Evolutionary conservation across 495 filamentous ascomycete genomes (phyloP), one percentile per base, ranked within the genome.

Genomic region (Podospora pseudoanserina): DNA sequence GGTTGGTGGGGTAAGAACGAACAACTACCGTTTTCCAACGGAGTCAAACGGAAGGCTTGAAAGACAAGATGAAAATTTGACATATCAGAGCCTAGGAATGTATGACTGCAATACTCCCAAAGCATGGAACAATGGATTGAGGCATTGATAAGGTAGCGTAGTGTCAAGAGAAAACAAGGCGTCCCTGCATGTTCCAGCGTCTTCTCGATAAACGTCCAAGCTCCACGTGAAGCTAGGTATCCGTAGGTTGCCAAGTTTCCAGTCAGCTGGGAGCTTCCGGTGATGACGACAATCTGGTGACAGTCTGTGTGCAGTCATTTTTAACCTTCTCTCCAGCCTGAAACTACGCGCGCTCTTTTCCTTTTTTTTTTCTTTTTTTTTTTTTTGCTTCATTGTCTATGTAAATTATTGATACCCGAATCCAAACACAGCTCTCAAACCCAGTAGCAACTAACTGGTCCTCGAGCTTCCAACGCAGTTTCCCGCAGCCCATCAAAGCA

Each of bases 261-360:
- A 49, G 39, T 49, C 39, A 49, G 39, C 39, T 49, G 59, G 30
- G 61, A 63, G 61, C 61, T 63, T 49, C 18, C 28, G 30, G 55
- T 20, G n/a, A 63, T 63, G 61, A 63, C 61, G 61, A 63, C 61
- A 63, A 63, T 39, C 27, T 28, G 32, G n/a, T 58, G 55, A 58
- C n/a, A 26, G 23, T 7, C n/a, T 58, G n/a, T 56, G 55, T 26
- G 55, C 55, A 49, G 15, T 3, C 15, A 11, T 49, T 49, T 16
- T 49, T 49, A 49, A 49, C 39, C 15, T 49, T 49, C 39, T 49
- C 9, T 16, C 3, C 55, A 23, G 23, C 55, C n/a, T 9, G n/a
- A 58, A 58, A 49, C 30, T n/a, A 5, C 30, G 15, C 11, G 34
- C 18, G 1, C 15, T 30, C 32, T 13, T 61, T 61, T 30, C 34